These are phyloP conservation scores for Kwoniella dendrophila DNA, from an alignment of 768 basidiomycete species.

Conservation along the genomic window DNA sequence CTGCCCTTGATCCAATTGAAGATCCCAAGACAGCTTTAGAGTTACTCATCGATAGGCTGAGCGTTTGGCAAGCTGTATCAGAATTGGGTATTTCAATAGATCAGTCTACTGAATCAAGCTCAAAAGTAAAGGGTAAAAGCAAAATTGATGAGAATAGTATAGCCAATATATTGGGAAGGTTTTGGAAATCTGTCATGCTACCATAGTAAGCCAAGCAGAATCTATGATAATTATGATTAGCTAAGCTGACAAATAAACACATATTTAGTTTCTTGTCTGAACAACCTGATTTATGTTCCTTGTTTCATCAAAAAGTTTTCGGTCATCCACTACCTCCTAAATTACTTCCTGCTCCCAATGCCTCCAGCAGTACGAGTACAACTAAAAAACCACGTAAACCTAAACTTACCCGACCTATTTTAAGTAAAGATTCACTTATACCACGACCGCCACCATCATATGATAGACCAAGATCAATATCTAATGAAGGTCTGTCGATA, in stretches of 20 bases:
- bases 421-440: conserved; percentile 18
- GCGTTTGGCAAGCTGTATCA: conserved; percentile 50
- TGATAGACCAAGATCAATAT: conserved; percentile 10
- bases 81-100: conserved; percentile 25
- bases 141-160: conserved; percentile 25
- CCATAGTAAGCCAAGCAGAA: conserved; percentile 29
- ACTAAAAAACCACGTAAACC: conserved; percentile 44
- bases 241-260: background rate
- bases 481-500: background rate
- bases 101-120: background rate
- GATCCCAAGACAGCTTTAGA: conserved; percentile 44
- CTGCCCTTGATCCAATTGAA: conserved; percentile 10
- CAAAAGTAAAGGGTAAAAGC: conserved; percentile 24
- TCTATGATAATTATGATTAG: background rate
- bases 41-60: conserved; percentile 46
- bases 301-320: conserved; percentile 49
- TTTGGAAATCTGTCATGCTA: conserved; percentile 41
- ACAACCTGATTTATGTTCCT: conserved; percentile 33
- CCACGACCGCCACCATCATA: background rate
- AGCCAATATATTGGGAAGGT: conserved; percentile 28
- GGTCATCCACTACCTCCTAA: conserved; percentile 35
- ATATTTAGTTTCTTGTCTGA: conserved; percentile 29
- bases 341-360: conserved; percentile 11
- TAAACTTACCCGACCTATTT: conserved; percentile 35
- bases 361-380: background rate